Conservation (phyloP, 495 filamentous ascomycete species). For the Cudoniella acicularis region DNA sequence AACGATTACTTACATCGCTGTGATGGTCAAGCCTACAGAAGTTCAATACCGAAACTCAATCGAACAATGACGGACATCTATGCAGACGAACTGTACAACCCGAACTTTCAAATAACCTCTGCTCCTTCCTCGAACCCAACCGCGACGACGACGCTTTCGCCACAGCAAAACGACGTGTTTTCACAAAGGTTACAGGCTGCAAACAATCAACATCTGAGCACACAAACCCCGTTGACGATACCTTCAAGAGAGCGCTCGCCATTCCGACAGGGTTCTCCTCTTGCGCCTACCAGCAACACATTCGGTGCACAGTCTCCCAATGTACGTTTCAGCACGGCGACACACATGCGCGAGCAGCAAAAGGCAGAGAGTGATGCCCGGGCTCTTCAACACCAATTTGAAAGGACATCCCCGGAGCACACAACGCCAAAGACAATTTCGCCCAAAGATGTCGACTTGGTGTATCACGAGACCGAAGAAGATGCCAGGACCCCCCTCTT, state of each 20-base stretch:
- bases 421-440: constrained; percentile 84
- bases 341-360: constrained; percentile 55
- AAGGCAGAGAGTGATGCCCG: constrained; percentile 56
- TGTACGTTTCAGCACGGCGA: constrained; percentile 50
- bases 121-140: constrained; percentile 42
- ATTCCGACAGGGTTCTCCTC: constrained; percentile 73
- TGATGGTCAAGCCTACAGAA: constrained; percentile 45
- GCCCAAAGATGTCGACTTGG: constrained; percentile 87
- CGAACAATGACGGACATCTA: constrained; percentile 84
- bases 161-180: constrained; percentile 63
- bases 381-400: constrained; percentile 49
- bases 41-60: constrained; percentile 70
- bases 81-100: constrained; percentile 81
- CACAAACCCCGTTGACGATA: constrained; percentile 38
- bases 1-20: constrained; percentile 55
- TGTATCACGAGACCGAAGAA: constrained; percentile 72
- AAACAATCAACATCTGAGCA: constrained; percentile 64
- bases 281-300: constrained; percentile 47
- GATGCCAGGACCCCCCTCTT: constrained; percentile 69
- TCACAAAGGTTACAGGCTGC: constrained; percentile 72
- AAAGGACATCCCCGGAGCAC: constrained; percentile 35
- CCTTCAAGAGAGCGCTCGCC: constrained; percentile 73
- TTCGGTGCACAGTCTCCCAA: constrained; percentile 35
- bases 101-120: constrained; percentile 53
- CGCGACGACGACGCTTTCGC: constrained; percentile 37